Conservation (phyloP, 164 flowering plant species). For the Pachysandra terminalis region DNA sequence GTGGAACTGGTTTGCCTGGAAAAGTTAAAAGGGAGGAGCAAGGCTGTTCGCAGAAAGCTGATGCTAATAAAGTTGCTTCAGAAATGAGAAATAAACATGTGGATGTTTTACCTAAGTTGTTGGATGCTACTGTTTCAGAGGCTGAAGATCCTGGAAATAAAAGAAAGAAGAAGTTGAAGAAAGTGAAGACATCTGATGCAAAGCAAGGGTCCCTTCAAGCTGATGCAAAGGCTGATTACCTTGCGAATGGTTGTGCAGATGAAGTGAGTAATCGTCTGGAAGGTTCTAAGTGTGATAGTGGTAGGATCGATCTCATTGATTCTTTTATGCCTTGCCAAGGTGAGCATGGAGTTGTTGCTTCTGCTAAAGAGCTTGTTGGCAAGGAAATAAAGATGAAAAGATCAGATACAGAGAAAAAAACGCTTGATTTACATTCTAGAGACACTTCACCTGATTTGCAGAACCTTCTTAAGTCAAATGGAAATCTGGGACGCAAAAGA, state of each 20-base stretch:
- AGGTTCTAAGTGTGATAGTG: constrained; percentile 17
- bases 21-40: constrained; percentile 2
- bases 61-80: constrained; percentile 13
- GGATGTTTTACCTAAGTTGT: constrained; percentile 14
- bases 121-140: constrained; percentile 17
- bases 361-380: constrained; percentile 15
- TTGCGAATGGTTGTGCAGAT: constrained; percentile 6
- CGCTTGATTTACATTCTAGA: constrained; percentile 14
- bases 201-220: constrained; percentile 9
- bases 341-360: constrained; percentile 15
- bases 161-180: constrained; percentile 31
- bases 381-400: constrained; percentile 10
- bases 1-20: background rate
- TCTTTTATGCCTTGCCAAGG: constrained; percentile 26
- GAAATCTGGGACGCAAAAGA: constrained; percentile 17
- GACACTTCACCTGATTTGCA: constrained; percentile 16
- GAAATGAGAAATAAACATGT: constrained; percentile 11
- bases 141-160: constrained; percentile 20
- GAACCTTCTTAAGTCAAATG: constrained; percentile 15
- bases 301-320: constrained; percentile 23
- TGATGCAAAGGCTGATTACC: constrained; percentile 1
- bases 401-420: constrained; percentile 23
- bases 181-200: constrained; percentile 17
- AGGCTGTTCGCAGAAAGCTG: constrained; percentile 5
- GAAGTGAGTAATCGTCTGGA: constrained; percentile 13